Base-by-base conservation (phyloP, 2,329 filamentous ascomycete genomes). In the Bipolaris sorokiniana region DNA sequence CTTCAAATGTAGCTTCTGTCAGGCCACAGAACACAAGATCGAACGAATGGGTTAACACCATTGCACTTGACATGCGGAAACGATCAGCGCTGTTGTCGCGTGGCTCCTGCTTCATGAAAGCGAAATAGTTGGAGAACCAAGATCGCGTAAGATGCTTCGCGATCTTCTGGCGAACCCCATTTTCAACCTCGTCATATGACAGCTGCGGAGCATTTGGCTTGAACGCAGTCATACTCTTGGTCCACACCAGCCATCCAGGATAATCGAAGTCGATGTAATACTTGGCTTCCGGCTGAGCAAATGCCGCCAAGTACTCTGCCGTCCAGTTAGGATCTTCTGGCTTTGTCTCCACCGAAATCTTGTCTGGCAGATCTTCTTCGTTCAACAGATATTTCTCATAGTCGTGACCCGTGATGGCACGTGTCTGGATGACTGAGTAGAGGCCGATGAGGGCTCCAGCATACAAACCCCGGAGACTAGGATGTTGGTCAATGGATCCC, bases 181-280 rank as follows among this genome's bases (percentile, higher is more conserved):
- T 87, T 76, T 99, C 95, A 0, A 91, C 80, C 13, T 91, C 88
- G 68, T 99, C 95, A 68, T 95, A 99, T 42, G 86, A 76, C 81
- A 97, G 70, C 76, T 88, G 77, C 73, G 80, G 81, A 26, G 92
- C 87, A 50, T 90, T 88, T 2, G 90, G 87, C 59, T 87, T 86
- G 74, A 89, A 92, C 0, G 89, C 95, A 13, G 87, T 88, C 81
- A 98, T 94, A 31, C 84, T 87, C 76, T 95, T 91, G 50, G 90
- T 90, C 95, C 95, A 99, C 0, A 96, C 92, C 16, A 99, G 83
- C 96, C 96, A 99, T 31, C 95, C 95, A 4, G 94, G 92, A 72
- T 96, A 90, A 72, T 98, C 94, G 52, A 88, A 86, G 72, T 99
- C 95, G 44, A 98, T 87, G 73, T 93, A 96, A 75, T 96, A 97